phyloP scores from a whole-genome alignment of 495 filamentous ascomycete species.

The Aspergillus saccharolyticus region DNA sequence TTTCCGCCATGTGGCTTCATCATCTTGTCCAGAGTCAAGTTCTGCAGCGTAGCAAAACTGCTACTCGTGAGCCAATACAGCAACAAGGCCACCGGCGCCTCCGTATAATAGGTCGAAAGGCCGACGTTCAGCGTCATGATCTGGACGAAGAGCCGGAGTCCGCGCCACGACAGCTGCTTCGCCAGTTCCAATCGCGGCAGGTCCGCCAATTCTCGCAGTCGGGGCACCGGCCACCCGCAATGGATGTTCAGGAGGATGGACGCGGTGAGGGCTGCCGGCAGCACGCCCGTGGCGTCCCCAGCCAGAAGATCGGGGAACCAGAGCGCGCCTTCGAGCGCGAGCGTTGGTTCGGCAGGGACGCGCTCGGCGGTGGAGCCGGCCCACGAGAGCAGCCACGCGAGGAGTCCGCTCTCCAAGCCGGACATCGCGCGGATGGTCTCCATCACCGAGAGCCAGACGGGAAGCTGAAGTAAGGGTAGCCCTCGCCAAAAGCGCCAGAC shows the following conservation, averaged over 20 bases:
- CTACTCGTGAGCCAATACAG: conserved; percentile 65
- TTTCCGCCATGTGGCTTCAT: conserved; percentile 21
- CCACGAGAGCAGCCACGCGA: conserved; percentile 36
- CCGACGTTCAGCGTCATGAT: conserved; percentile 31
- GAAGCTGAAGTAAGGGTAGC: conserved; percentile 47
- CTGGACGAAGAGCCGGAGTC: conserved; percentile 26
- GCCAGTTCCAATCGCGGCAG: conserved; percentile 26
- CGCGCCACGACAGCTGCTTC: conserved; percentile 11
- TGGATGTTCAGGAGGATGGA: conserved; percentile 37
- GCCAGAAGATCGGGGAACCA: conserved; percentile 77
- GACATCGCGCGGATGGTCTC: conserved; percentile 63
- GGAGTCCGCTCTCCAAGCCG: conserved; percentile 49
- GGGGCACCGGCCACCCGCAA: conserved; percentile 25
- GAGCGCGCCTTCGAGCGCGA: conserved; percentile 64
- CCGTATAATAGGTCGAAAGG: conserved; percentile 24
- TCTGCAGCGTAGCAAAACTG: conserved; percentile 40
- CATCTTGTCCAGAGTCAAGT: conserved; percentile 29
- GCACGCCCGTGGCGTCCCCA: conserved; percentile 61
- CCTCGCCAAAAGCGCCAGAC: conserved; percentile 48
- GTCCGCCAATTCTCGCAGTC: conserved; percentile 20
- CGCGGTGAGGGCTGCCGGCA: conserved; percentile 53
- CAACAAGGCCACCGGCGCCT: conserved; percentile 59
- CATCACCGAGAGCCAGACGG: conserved; percentile 63
- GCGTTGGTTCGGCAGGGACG: conserved; percentile 45
- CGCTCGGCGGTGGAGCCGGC: conserved; percentile 14